Evolutionary conservation across 345 rosid genomes (phyloP).

Genomic region (Mercurialis annua): DNA sequence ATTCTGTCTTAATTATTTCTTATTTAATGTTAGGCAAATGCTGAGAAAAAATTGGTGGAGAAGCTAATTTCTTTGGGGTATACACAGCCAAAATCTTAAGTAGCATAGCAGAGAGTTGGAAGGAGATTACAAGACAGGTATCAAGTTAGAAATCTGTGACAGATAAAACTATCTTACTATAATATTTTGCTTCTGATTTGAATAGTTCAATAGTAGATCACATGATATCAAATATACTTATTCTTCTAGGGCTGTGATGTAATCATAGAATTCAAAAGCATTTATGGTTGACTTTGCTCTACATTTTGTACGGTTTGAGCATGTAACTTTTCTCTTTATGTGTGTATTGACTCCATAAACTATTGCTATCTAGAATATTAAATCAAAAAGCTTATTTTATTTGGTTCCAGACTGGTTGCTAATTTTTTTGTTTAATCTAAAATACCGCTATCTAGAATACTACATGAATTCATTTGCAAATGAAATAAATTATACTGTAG

Average conservation of each 20-base stretch:
- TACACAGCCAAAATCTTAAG: constrained; percentile 37
- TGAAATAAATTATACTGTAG: too few relatives aligned
- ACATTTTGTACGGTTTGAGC: background rate
- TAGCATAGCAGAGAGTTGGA: constrained; percentile 3
- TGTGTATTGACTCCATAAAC: background rate
- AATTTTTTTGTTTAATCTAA: background rate
- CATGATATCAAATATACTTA: background rate
- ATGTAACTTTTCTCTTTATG: background rate
- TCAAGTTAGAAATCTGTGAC: constrained; percentile 2
- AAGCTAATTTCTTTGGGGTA: constrained; percentile 73
- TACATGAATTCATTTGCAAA: background rate
- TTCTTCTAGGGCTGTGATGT: background rate
- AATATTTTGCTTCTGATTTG: background rate
- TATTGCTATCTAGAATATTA: background rate
- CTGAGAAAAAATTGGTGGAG: constrained; percentile 67
- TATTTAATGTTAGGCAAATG: constrained; percentile 62
- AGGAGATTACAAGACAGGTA: background rate
- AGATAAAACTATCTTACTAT: background rate
- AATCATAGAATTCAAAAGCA: background rate
- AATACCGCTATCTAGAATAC: background rate
- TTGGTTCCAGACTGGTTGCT: too few relatives aligned
- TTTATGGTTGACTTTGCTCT: background rate
- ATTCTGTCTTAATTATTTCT: too few relatives aligned
- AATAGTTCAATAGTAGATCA: background rate
- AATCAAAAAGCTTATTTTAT: too few relatives aligned